A percentile compares a stretch with the other conserved stretches of the same genome.
Conservation (phyloP, 306 rosid genomes). For the Phaseolus lunatus region DNA sequence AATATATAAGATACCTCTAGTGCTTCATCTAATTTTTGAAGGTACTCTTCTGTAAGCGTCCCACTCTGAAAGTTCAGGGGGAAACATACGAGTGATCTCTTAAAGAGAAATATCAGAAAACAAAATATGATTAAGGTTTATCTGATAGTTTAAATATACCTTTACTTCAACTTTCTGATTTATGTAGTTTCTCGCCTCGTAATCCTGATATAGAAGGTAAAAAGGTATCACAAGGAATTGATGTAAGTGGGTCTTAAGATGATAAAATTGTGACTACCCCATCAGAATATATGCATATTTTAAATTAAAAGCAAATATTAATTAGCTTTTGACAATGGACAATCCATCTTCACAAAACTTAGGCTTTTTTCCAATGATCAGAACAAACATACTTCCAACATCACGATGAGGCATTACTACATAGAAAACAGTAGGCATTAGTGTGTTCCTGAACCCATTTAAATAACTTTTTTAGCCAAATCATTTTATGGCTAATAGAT, state of each 20-base stretch:
- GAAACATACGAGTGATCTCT: not conserved
- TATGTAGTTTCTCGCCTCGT: conserved; percentile 80
- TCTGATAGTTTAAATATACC: conserved; percentile 54
- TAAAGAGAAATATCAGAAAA: conserved; percentile 23
- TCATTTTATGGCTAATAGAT: conserved; percentile 1
- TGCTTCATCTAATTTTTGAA: conserved; percentile 78
- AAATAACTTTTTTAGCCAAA: conserved; percentile 16
- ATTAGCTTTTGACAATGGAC: conserved; percentile 31
- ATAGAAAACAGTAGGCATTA: not conserved
- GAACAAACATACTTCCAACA: conserved; percentile 14
- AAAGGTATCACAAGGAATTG: conserved; percentile 22
- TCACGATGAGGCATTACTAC: conserved; percentile 8
- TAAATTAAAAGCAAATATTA: conserved; percentile 25
- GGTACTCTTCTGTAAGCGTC: conserved; percentile 73
- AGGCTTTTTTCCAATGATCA: not conserved
- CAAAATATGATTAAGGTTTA: conserved; percentile 40
- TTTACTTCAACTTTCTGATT: conserved; percentile 86
- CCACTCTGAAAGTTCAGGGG: conserved; percentile 70
- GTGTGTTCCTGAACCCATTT: conserved; percentile 14
- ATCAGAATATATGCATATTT: conserved; percentile 20
- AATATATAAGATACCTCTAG: conserved; percentile 65
- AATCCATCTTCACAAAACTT: not conserved
- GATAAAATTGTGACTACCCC: conserved; percentile 10
- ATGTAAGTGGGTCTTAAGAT: not conserved
- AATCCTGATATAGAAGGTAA: conserved; percentile 61